phyloP scores from a whole-genome alignment of 306 rosid genomes.

The Vigna nakashimae region DNA sequence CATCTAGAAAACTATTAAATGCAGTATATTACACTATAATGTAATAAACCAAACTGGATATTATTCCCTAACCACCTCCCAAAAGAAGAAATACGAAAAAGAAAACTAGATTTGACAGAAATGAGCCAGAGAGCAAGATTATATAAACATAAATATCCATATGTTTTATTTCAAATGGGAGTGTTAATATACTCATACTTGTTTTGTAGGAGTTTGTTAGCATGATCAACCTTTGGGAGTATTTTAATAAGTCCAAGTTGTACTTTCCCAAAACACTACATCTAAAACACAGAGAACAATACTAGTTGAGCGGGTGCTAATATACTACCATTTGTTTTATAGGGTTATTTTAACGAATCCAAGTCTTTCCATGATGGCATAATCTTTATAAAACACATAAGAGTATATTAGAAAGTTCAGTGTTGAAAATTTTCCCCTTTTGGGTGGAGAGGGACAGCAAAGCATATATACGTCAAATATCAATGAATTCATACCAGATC shows the following conservation, averaged over 20 bases:
- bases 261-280: background rate
- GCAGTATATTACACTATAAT: conserved; percentile 8
- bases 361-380: background rate
- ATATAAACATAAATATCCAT: background rate
- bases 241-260: background rate
- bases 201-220: background rate
- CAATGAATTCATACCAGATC: conserved; percentile 23
- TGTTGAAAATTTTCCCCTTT: background rate
- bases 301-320: background rate
- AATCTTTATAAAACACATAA: background rate
- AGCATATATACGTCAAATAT: background rate
- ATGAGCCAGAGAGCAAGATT: background rate
- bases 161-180: background rate
- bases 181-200: background rate
- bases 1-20: background rate
- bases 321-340: background rate
- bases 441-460: background rate
- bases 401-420: background rate
- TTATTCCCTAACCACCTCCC: background rate
- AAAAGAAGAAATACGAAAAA: background rate
- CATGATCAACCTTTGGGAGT: background rate
- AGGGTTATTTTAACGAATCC: background rate
- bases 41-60: background rate
- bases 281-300: background rate
- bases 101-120: background rate